Evolutionary conservation across 139 green algal genomes (phyloP).

Genomic region (Volvox africanus): DNA sequence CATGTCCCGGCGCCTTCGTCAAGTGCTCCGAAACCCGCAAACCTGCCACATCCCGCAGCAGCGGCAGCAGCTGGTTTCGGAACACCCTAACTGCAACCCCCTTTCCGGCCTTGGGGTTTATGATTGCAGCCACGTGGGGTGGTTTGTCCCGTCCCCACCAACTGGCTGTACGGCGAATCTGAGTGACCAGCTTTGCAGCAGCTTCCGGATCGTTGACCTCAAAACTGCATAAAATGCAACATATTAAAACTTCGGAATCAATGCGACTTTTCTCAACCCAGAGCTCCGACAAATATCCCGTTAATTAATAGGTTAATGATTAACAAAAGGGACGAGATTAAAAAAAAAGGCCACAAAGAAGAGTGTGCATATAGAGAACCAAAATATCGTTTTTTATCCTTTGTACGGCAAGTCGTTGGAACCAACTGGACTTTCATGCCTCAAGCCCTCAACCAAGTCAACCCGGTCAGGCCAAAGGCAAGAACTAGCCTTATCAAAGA

Average conservation of each 20-base stretch:
- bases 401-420: too few relatives aligned
- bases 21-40: constrained; percentile 54
- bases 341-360: background rate
- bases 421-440: too few relatives aligned
- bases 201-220: constrained; percentile 27
- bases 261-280: background rate
- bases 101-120: constrained; percentile 77
- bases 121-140: constrained; percentile 62
- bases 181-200: constrained; percentile 35
- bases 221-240: constrained; percentile 18
- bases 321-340: background rate
- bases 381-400: too few relatives aligned
- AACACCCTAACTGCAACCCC: constrained; percentile 60
- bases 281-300: background rate
- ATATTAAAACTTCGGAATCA: background rate
- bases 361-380: too few relatives aligned
- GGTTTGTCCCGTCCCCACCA: constrained; percentile 47
- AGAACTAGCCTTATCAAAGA: background rate
- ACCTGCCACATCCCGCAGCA: constrained; percentile 75
- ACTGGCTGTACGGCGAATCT: constrained; percentile 24
- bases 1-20: constrained; percentile 64
- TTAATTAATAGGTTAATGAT: background rate
- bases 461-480: too few relatives aligned
- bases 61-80: constrained; percentile 53
- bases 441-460: too few relatives aligned